These are phyloP conservation scores for Aegilops longissima DNA, from an alignment of 176 grass and related monocot species.

Conservation along the genomic window DNA sequence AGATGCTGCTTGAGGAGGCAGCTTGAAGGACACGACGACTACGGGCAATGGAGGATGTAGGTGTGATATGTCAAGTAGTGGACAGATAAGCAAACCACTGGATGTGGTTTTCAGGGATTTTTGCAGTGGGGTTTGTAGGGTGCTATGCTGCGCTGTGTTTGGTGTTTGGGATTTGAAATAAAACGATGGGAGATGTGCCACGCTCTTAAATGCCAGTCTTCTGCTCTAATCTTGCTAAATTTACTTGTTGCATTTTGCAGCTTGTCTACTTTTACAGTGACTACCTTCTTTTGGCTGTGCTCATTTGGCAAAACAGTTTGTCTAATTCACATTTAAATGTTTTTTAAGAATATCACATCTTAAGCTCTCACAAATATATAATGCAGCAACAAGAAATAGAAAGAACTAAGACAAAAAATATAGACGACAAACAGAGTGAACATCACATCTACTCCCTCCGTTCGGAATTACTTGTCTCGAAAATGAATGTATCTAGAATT, in stretches of 20 bases:
- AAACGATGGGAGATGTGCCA: background rate
- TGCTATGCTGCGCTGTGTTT: background rate
- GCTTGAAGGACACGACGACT: slow-evolving; percentile 15
- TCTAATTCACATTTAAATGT: no score
- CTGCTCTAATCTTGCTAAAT: background rate
- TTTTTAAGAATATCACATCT: no score
- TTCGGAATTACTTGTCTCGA: no score
- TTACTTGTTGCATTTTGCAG: background rate
- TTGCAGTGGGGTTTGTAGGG: slow-evolving; percentile 5
- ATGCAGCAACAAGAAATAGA: no score
- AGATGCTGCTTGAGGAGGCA: slow-evolving; percentile 64
- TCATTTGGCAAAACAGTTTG: no score
- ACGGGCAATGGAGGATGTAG: background rate
- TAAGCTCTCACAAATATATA: no score
- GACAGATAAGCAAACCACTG: background rate
- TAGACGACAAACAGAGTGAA: no score
- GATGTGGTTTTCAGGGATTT: background rate
- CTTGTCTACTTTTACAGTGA: background rate
- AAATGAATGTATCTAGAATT: no score
- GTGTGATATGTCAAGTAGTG: background rate
- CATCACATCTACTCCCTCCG: no score
- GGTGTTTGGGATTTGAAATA: background rate
- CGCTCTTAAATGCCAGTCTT: background rate
- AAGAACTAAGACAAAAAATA: no score
- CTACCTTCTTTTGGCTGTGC: background rate